phyloP scores from a whole-genome alignment of 345 rosid species.

The Carallia brachiata region DNA sequence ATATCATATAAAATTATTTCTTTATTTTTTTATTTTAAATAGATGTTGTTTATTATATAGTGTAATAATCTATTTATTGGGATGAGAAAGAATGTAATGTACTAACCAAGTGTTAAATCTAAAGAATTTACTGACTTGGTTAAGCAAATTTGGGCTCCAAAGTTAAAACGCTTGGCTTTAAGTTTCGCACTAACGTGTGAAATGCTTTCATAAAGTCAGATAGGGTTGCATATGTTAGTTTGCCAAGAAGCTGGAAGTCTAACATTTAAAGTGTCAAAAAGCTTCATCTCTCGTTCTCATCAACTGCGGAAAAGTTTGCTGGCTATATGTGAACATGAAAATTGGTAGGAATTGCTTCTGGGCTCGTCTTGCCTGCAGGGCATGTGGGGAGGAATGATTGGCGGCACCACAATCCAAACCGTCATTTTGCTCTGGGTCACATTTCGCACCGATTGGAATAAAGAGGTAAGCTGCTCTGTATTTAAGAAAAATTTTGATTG shows the following conservation, averaged over 20 bases:
- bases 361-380: conserved; percentile 19
- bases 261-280: too few relatives aligned
- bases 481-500: too few relatives aligned
- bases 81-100: neutral
- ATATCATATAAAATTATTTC: too few relatives aligned
- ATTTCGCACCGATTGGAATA: conserved; percentile 57
- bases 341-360: neutral
- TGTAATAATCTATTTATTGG: too few relatives aligned
- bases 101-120: neutral
- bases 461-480: conserved; percentile 38
- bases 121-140: neutral
- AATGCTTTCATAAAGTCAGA: too few relatives aligned
- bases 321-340: neutral
- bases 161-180: too few relatives aligned
- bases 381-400: conserved; percentile 29
- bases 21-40: too few relatives aligned
- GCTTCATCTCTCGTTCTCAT: neutral
- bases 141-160: too few relatives aligned
- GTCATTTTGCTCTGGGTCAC: conserved; percentile 58
- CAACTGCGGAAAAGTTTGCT: neutral
- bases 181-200: too few relatives aligned
- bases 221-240: too few relatives aligned
- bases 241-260: too few relatives aligned
- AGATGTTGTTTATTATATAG: too few relatives aligned
- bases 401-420: conserved; percentile 62